A percentile compares a stretch with the other conserved stretches of the same genome.
phyloP scores from a whole-genome alignment of 2,329 filamentous ascomycete genomes.

The Microcera coccophila region DNA sequence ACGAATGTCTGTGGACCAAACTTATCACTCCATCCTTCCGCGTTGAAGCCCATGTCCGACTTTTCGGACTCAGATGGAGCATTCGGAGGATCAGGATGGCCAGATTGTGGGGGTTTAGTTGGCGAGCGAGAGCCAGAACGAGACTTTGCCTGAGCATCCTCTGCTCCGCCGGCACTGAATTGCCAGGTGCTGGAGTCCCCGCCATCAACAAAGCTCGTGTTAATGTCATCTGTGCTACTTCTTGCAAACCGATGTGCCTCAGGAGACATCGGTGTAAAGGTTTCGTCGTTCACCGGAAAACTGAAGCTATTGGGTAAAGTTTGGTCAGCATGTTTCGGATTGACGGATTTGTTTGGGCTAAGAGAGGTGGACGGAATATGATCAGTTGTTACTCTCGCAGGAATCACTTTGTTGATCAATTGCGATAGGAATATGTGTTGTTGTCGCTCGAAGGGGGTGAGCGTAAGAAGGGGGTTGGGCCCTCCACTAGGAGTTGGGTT shows the following conservation, averaged over 20 bases:
- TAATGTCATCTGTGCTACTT: constrained; percentile 57
- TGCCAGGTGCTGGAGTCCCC: constrained; percentile 45
- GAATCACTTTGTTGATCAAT: constrained; percentile 33
- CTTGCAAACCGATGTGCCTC: constrained; percentile 42
- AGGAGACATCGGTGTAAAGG: constrained; percentile 35
- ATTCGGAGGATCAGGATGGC: constrained; percentile 20
- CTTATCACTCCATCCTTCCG: constrained; percentile 52
- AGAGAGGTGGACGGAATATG: constrained; percentile 8
- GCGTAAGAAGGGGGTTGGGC: constrained; percentile 17
- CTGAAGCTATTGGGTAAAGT: constrained; percentile 45
- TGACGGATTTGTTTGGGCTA: constrained; percentile 1
- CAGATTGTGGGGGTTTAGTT: constrained; percentile 26
- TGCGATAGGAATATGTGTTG: constrained; percentile 37
- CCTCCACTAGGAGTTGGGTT: constrained; percentile 32
- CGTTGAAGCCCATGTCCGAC: constrained; percentile 41
- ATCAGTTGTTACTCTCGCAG: constrained; percentile 11
- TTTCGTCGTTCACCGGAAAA: constrained; percentile 43
- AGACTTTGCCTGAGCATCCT: constrained; percentile 21
- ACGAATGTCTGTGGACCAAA: constrained; percentile 54
- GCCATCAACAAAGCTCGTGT: constrained; percentile 55
- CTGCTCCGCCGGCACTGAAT: constrained; percentile 48
- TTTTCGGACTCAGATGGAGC: constrained; percentile 19
- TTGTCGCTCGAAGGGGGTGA: constrained; percentile 39
- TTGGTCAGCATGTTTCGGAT: constrained; percentile 31
- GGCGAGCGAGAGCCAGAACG: constrained; percentile 41